Conservation (phyloP, 805 yeast genomes). For the Kazachstania africana region DNA sequence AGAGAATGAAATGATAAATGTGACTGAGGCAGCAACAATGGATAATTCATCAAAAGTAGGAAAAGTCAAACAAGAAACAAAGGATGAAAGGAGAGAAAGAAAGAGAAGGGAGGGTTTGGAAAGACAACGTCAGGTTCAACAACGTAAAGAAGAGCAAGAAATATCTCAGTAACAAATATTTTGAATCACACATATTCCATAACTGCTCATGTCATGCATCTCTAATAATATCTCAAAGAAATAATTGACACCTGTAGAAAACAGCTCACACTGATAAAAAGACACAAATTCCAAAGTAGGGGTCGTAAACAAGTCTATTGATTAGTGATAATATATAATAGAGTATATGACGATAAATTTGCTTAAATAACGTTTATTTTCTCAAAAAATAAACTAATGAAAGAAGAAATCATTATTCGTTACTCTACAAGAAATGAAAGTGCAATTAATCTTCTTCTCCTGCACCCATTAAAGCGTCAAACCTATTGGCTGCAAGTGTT, state of each 20-base stretch:
- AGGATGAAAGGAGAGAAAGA: constrained; percentile 45
- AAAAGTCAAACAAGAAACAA: constrained; percentile 31
- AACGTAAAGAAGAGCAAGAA: constrained; percentile 1
- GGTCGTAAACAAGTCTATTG: no score
- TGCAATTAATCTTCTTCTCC: constrained; percentile 12
- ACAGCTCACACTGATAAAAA: no score
- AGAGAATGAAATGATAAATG: constrained; percentile 20
- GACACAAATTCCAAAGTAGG: no score
- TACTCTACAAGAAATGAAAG: no score
- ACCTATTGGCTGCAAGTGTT: constrained; percentile 24
- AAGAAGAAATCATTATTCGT: no score
- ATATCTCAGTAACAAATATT: background rate
- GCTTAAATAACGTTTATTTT: no score
- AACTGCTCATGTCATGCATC: no score
- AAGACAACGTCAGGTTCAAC: constrained; percentile 12
- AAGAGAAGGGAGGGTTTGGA: constrained; percentile 37
- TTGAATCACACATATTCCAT: background rate
- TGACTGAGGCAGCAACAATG: background rate
- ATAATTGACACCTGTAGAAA: no score
- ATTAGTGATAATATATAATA: no score
- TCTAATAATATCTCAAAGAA: no score
- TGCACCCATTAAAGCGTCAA: constrained; percentile 25
- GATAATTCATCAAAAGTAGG: background rate
- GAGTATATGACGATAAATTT: no score
- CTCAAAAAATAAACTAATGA: no score